Evolutionary conservation across 306 rosid genomes (phyloP), one percentile per base, ranked within the genome.

Genomic region (Gastrolobium bilobum): DNA sequence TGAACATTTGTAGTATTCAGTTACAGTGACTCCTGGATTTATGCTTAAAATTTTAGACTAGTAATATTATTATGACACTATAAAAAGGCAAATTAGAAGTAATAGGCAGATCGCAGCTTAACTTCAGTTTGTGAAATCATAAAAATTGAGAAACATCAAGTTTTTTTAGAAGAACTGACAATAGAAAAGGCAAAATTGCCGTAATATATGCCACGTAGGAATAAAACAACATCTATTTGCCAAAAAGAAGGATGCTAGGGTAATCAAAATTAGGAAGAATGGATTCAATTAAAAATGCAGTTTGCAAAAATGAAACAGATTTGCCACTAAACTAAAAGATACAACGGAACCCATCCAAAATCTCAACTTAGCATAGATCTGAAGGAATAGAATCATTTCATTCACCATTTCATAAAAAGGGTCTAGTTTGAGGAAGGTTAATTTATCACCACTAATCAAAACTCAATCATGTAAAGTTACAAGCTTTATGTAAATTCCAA

Each of bases 331-430:
- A 10, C 56, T 10, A 69, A 7, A 71, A 5, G 33, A 35, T 10
- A 38, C 42, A 75, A 75, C 31, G 57, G 39, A 68, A 75, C n/a
- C 50, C 58, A 14, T 11, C 56, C 34, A 75, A 34, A 76, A 39
- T 40, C 66, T 35, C 35, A 59, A 51, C 35, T 9, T 2, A 60
- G 53, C 78, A 63, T 33, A 79, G 89, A 86, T 82, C 82, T 75
- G 60, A 77, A 78, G 52, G 54, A 77, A 81, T 13, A 14, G 48
- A 74, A 67, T 74, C 59, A 85, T 77, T 68, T 43, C 26, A 20
- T 20, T 68, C 81, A 77, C 50, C 13, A 43, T 37, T 35, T 9
- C 14, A 77, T 31, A 8, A 44, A 35, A 76, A 67, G 31, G 58
- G 39, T 60, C 37, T 15, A 60, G 30, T 33, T 52, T 9, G 38